Evolutionary conservation across 2,329 filamentous ascomycete species (phyloP).

Genomic region (Grosmannia serpens): DNA sequence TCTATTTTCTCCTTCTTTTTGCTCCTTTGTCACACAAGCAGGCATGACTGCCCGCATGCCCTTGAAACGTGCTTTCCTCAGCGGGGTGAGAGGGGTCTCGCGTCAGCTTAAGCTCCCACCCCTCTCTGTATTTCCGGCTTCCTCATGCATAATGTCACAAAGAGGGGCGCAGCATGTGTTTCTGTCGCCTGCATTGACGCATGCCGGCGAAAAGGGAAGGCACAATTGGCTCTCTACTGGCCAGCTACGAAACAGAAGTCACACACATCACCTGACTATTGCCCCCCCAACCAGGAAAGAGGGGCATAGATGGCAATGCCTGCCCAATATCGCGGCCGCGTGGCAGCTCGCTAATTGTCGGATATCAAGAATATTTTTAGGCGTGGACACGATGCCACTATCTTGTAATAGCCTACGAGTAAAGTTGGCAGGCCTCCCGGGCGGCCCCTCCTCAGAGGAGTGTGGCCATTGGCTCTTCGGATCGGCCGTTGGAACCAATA

Average conservation of each 20-base stretch:
- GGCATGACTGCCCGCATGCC: background rate
- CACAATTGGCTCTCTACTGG: background rate
- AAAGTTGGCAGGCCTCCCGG: too few relatives aligned
- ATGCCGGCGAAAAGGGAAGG: background rate
- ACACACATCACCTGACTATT: background rate
- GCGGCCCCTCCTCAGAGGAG: background rate
- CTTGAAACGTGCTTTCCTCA: background rate
- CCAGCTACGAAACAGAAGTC: background rate
- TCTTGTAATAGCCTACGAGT: too few relatives aligned
- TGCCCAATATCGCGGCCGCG: background rate
- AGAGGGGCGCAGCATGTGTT: background rate
- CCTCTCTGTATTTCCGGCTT: background rate
- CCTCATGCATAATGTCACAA: background rate
- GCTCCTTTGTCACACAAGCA: background rate
- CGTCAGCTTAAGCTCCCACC: background rate
- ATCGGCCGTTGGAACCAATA: too few relatives aligned
- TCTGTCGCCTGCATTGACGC: background rate
- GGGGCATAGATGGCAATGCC: background rate
- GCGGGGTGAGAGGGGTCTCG: background rate
- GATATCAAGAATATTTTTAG: background rate
- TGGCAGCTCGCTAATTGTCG: background rate
- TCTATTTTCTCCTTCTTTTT: background rate
- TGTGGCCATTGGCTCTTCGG: too few relatives aligned
- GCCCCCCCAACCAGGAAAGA: background rate
- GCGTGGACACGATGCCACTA: too few relatives aligned